Base-by-base conservation (phyloP, 2,329 filamentous ascomycete species). In the Chaetomiaceae sp. region DNA sequence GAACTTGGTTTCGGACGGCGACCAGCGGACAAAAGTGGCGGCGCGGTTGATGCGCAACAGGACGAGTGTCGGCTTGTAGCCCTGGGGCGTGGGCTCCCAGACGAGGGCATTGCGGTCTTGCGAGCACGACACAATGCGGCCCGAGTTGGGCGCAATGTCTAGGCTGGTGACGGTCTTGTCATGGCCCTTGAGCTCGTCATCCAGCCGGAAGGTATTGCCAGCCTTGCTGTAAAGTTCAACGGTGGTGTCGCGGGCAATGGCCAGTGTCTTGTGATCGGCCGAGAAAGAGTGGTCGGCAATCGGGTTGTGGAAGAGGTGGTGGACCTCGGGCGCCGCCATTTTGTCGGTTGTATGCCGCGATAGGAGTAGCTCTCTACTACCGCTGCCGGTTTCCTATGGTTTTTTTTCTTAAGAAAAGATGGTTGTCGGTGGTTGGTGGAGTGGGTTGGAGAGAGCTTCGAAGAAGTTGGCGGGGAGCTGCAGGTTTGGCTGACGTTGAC, bases 281-380 rank as follows among this genome's bases (percentile, higher is more conserved):
- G 91, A 96, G 82, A 99, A 99, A 53, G 92, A 96, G 73, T 99
- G 94, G 77, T 99, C 94, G 62, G 90, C 89, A 67, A 99, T 96
- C 57, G 92, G 90, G 64, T 87, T 84, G 76, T 97, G 90, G 76
- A 99, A 99, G 61, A 99, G 86, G 67, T 97, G 91, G 74, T 97
- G 90, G 54, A 95, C 88, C 79, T 97, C 89, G 60, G 91, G 89
- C 55, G 86, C 71, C 51, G 89, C 78, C 92, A 97, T 97, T 55
- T 48, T 79, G 70, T 58, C 49, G 48, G 45, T 48, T 54, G 48
- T 48, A 54, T 48, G 10, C n/a, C 46, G 50, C 56, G 85, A 88
- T 90, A 94, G 89, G 90, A 95, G 89, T 71, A 89, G 82, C 90
- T 95, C 94, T 97, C 94, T 86, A 97, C 94, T 96, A 94, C 80